phyloP scores from a whole-genome alignment of 108 stramenopile genomes.

The Cyclotella baltica region DNA sequence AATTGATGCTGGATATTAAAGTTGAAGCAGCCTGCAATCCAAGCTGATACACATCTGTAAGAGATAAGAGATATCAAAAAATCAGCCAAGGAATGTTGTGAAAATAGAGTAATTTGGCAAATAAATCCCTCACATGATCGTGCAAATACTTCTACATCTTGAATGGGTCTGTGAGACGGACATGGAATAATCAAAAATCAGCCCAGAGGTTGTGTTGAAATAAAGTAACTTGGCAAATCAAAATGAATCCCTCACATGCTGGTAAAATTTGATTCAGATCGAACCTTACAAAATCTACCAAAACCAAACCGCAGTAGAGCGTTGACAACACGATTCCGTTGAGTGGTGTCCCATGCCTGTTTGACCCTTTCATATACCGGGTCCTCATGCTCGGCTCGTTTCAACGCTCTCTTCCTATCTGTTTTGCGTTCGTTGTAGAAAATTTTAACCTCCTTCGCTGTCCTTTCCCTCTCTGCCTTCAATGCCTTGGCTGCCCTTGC shows the following conservation, averaged over 20 bases:
- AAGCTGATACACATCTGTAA: conserved; percentile 67
- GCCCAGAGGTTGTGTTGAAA: too few species aligned
- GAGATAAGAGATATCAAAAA: neutral
- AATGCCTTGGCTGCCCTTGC: conserved; percentile 28
- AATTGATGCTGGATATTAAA: conserved; percentile 54
- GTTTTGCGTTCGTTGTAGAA: conserved; percentile 61
- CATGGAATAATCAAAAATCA: too few species aligned
- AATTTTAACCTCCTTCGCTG: conserved; percentile 51
- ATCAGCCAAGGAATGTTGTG: neutral
- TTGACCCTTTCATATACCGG: conserved; percentile 79
- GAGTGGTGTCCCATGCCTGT: conserved; percentile 87
- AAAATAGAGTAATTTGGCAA: neutral
- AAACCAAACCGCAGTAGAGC: conserved; percentile 83
- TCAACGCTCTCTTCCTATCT: conserved; percentile 66
- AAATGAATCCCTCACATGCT: too few species aligned
- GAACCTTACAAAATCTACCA: conserved; percentile 78
- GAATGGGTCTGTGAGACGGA: too few species aligned
- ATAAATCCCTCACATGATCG: conserved; percentile 57
- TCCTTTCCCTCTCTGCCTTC: conserved; percentile 36
- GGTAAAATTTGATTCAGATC: conserved; percentile 78
- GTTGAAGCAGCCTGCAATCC: conserved; percentile 75
- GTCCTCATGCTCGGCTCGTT: conserved; percentile 74
- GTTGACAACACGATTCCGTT: conserved; percentile 70
- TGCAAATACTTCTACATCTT: conserved; percentile 80
- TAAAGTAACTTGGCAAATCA: too few species aligned